These are phyloP conservation scores for Calonectria pteridis DNA, from an alignment of 2,329 filamentous ascomycete genomes.

Conservation along the genomic window DNA sequence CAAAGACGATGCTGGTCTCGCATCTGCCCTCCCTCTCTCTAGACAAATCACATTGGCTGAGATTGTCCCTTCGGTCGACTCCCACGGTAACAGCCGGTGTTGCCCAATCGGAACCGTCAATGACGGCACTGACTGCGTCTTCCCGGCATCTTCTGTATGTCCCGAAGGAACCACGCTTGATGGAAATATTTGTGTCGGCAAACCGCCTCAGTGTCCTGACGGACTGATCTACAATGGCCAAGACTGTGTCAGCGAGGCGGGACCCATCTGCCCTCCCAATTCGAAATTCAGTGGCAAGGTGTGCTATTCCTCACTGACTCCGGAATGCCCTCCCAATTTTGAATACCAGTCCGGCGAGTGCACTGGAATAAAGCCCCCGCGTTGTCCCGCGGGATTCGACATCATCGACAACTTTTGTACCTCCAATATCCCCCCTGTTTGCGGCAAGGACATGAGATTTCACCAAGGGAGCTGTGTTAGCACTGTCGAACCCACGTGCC, in stretches of 20 bases:
- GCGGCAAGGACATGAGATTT: not conserved
- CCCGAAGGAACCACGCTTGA: not conserved
- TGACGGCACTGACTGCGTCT: not conserved
- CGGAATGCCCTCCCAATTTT: not conserved
- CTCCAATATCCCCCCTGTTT: not conserved
- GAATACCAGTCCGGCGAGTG: not conserved
- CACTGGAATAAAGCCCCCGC: not conserved
- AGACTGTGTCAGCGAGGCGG: not conserved
- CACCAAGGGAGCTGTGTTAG: not conserved
- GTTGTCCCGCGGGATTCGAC: not conserved
- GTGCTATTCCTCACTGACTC: not conserved
- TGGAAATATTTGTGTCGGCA: not conserved
- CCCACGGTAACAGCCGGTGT: not conserved
- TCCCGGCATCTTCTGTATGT: not conserved
- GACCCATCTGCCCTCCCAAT: not conserved
- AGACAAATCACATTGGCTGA: not conserved
- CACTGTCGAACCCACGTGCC: not conserved
- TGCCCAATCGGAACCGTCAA: not conserved
- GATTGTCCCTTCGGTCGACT: not conserved
- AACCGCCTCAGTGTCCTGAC: not conserved
- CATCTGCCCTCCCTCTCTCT: not conserved
- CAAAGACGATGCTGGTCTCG: not conserved
- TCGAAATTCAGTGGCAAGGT: not conserved
- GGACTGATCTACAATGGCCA: not conserved
- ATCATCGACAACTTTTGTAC: not conserved